Evolutionary conservation across 352 stramenopile species (phyloP).

Genomic region (Nothophytophthora sp.): DNA sequence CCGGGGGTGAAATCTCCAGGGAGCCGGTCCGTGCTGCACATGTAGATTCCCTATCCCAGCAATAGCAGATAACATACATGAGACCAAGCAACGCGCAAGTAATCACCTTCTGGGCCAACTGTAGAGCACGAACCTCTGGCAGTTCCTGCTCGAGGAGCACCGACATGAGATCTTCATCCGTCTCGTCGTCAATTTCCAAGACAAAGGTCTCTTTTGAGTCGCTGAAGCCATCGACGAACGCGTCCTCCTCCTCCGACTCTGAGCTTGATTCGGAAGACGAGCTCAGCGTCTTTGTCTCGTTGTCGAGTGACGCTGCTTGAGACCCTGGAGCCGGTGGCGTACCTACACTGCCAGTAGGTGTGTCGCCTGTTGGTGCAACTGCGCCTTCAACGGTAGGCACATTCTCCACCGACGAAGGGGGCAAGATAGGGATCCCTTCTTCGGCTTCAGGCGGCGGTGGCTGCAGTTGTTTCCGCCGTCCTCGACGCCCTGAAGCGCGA

Average conservation of each 20-base stretch:
- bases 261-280: constrained; percentile 82
- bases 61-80: background rate
- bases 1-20: constrained; percentile 67
- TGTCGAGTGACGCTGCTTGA: constrained; percentile 34
- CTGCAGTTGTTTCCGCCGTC: constrained; percentile 36
- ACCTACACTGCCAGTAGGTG: background rate
- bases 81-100: too few relatives aligned
- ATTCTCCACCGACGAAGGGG: constrained; percentile 15
- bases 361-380: constrained; percentile 2
- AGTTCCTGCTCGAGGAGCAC: constrained; percentile 88
- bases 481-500: constrained; percentile 29
- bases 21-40: constrained; percentile 85
- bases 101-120: too few relatives aligned
- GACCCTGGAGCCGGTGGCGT: constrained; percentile 16
- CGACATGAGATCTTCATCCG: constrained; percentile 92
- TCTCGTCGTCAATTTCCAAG: constrained; percentile 92
- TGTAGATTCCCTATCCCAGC: constrained; percentile 65
- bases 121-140: constrained; percentile 48
- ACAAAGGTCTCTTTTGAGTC: constrained; percentile 89
- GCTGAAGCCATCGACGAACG: constrained; percentile 73
- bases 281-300: constrained; percentile 57
- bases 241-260: constrained; percentile 86
- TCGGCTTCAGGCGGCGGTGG: constrained; percentile 20
- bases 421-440: constrained; percentile 11
- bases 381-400: constrained; percentile 13